phyloP scores from a whole-genome alignment of 495 filamentous ascomycete genomes.

The Lindgomyces ingoldianus region DNA sequence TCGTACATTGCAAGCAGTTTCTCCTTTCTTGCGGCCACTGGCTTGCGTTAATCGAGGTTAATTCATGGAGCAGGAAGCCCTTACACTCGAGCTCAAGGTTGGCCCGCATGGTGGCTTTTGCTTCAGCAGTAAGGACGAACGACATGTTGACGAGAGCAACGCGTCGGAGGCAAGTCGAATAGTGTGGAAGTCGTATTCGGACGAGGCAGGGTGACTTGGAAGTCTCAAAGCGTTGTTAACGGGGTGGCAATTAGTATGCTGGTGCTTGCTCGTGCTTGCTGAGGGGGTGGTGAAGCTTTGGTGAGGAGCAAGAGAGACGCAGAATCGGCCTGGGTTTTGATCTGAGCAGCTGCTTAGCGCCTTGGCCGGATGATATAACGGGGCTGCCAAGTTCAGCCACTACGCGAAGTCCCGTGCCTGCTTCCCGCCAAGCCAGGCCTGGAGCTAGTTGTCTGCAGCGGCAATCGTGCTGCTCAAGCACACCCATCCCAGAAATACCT shows the following conservation, averaged over 20 bases:
- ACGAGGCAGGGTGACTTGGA: too few species aligned
- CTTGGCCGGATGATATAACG: too few species aligned
- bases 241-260: background rate
- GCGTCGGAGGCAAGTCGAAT: too few species aligned
- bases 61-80: background rate
- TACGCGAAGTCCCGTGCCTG: constrained; percentile 5
- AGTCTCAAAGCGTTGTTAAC: background rate
- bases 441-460: background rate
- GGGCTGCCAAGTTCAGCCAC: background rate
- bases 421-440: background rate
- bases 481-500: too few species aligned
- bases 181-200: too few species aligned
- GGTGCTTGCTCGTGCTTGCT: background rate
- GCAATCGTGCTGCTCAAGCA: background rate
- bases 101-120: constrained; percentile 67
- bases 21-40: constrained; percentile 88
- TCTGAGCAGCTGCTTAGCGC: too few species aligned
- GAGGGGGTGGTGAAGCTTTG: background rate
- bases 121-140: constrained; percentile 69
- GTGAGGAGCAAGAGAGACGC: background rate
- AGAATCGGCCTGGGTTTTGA: too few species aligned
- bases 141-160: background rate
- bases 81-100: constrained; percentile 91
- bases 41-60: background rate
- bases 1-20: constrained; percentile 90